Percentiles rank a stretch among this genome's conserved stretches.
Conservation (phyloP, 768 basidiomycete genomes). For the Russula sp. region DNA sequence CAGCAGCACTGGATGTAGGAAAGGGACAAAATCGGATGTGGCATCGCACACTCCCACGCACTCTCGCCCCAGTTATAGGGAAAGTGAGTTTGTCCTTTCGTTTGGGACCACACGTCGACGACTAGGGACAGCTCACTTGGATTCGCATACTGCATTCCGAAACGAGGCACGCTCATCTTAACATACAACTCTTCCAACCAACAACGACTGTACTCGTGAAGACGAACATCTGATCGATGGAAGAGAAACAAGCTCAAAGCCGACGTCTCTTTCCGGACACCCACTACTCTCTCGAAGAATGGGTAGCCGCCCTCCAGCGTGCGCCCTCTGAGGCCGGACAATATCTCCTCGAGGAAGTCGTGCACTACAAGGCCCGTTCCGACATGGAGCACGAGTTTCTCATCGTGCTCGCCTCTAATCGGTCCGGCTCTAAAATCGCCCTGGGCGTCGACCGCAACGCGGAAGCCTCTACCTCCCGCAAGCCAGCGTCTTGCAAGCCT, state of each 20-base stretch:
- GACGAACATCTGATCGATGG: not conserved
- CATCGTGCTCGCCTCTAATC: constrained; percentile 9
- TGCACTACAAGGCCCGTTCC: constrained; percentile 19
- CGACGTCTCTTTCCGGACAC: constrained; percentile 6
- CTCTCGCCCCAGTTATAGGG: no score
- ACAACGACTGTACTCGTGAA: not conserved
- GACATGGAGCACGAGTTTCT: constrained; percentile 25
- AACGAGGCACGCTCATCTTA: no score
- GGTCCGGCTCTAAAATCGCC: constrained; percentile 10
- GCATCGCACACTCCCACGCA: no score
- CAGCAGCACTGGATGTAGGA: no score
- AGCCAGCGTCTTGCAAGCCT: not conserved
- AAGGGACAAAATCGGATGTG: no score
- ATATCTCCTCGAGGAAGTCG: constrained; percentile 18
- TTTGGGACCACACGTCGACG: no score
- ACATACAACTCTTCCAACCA: no score
- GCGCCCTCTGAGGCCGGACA: not conserved
- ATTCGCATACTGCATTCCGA: no score
- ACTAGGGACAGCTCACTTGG: no score
- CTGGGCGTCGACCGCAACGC: constrained; percentile 23
- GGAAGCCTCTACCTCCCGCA: not conserved
- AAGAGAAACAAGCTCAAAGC: not conserved
- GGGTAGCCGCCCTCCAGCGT: constrained; percentile 14
- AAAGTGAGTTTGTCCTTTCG: no score
- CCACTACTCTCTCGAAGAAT: constrained; percentile 17